Evolutionary conservation across 2,329 filamentous ascomycete genomes (phyloP), one percentile per base, ranked within the genome.

Genomic region (Phyllosticta citrichinensis): DNA sequence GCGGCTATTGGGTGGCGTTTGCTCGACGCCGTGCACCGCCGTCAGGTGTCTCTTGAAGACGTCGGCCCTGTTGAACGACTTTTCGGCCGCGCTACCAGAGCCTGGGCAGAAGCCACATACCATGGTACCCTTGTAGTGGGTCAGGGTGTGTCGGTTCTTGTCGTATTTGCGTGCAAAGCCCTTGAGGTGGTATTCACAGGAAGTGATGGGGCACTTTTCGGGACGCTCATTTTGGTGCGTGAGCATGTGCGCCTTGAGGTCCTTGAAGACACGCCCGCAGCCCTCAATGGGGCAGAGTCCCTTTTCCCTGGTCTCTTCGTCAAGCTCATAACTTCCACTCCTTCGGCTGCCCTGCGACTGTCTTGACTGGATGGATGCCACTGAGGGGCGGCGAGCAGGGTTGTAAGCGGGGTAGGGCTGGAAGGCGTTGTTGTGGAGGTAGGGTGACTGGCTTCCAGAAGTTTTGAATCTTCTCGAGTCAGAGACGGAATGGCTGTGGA

Each of bases 51-150:
- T 83, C 82, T 96, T 97, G 82, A 97, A 97, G 64, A 96, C 91
- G 66, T 97, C 92, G 62, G 92, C 91, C 61, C 92, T 85, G 78
- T 97, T 96, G 73, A 97, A 97, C 65, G 89, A 93, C 83, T 96
- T 97, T 76, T 96, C 92, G 1, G 88, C 88, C 8, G 91, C 84
- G 4, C 91, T 93, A 3, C 92, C 92, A 27, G 89, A 91, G 35
- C 91, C 90, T 1, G 91, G 90, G 69, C 92, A 96, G 78, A 96
- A 97, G 30, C 91, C 91, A 71, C 92, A 97, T 24, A 96, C 90
- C 92, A 96, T 96, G 56, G 89, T 96, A 51, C 92, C 92, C 77
- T 96, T 96, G 82, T 96, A 97, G 74, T 97, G 92, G 5, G 92
- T 97, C 64, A 96, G 76, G 5, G 91, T 96, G 74, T 97, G 92